Conservation (phyloP, 257 asterid genomes). For the Cruciata laevipes region DNA sequence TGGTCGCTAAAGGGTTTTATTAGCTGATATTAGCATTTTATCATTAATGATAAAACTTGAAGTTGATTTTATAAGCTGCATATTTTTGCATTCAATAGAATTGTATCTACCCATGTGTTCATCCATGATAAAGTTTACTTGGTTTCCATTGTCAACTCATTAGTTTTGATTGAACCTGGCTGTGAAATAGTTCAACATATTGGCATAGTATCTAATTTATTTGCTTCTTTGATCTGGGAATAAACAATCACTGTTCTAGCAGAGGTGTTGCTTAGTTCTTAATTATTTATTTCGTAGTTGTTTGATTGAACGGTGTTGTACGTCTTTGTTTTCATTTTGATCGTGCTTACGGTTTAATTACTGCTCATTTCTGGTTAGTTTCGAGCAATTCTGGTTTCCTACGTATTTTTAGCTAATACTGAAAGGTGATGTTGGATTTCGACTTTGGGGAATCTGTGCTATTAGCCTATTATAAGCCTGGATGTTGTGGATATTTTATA, state of each 20-base stretch:
- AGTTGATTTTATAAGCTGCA: background rate
- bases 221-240: background rate
- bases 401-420: no score
- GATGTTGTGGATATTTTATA: background rate
- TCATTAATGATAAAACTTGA: no score
- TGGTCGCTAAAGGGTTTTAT: background rate
- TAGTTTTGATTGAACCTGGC: background rate
- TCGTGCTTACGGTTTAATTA: background rate
- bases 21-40: no score
- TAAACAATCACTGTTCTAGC: no score
- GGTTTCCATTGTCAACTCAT: background rate
- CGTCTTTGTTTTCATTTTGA: background rate
- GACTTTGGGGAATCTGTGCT: background rate
- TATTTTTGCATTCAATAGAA: background rate
- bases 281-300: no score
- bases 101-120: background rate
- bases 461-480: background rate
- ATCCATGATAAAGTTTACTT: background rate
- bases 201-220: background rate
- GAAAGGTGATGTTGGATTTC: no score
- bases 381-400: no score
- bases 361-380: no score
- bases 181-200: background rate
- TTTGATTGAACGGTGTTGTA: background rate
- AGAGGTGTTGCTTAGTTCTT: no score